A percentile compares a stretch with the other conserved stretches of the same genome.
Conservation (phyloP, 768 basidiomycete species). For the Calocera cornea region DNA sequence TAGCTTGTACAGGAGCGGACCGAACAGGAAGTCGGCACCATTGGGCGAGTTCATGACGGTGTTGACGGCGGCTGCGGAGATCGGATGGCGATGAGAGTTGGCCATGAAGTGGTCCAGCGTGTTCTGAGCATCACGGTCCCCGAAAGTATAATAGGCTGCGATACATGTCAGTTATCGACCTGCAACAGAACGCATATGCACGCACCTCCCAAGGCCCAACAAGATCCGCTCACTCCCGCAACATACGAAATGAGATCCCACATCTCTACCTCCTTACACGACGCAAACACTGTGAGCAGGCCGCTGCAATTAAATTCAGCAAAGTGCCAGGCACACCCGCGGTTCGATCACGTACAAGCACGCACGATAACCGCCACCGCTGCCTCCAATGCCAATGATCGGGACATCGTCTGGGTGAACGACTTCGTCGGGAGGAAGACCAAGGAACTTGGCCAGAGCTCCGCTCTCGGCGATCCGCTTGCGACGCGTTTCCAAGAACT, state of each 20-base stretch:
- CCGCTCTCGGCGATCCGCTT: neutral
- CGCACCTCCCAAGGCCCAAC: slow-evolving; percentile 13
- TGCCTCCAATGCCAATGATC: slow-evolving; percentile 11
- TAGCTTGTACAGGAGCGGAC: neutral
- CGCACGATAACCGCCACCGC: slow-evolving; percentile 13
- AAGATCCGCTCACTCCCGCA: slow-evolving; percentile 10
- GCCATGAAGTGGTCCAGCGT: slow-evolving; percentile 10
- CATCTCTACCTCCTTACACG: slow-evolving; percentile 12
- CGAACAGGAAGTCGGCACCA: neutral
- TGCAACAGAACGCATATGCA: neutral
- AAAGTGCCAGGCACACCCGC: neutral
- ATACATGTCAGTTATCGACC: neutral
- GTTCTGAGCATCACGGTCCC: slow-evolving; percentile 9
- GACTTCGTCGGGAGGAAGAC: slow-evolving; percentile 10
- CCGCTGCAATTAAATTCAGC: neutral
- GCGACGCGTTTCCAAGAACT: neutral
- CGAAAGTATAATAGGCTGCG: slow-evolving; percentile 13
- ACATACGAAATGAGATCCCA: slow-evolving; percentile 13
- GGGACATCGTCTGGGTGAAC: slow-evolving; percentile 12
- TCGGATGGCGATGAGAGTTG: slow-evolving; percentile 8
- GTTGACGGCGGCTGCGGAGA: neutral
- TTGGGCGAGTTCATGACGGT: neutral
- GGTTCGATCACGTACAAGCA: neutral
- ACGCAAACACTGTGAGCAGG: slow-evolving; percentile 8
- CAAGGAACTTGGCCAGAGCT: slow-evolving; percentile 6